Evolutionary conservation across 2,329 filamentous ascomycete genomes (phyloP).

Genomic region (Aureobasidium sp.): DNA sequence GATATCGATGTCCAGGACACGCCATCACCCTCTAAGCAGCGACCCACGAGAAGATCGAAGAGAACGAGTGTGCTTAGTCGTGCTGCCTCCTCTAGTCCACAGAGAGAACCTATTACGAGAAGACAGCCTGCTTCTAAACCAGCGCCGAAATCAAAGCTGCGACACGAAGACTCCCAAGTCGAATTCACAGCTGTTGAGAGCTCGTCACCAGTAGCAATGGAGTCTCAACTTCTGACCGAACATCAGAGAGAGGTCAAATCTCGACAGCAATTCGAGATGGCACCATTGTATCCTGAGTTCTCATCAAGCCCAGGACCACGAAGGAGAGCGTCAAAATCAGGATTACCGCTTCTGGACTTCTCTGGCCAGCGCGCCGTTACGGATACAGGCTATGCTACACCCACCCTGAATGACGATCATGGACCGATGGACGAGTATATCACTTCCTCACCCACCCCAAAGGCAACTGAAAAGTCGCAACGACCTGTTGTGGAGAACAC

Average conservation of each 20-base stretch:
- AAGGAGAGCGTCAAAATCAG: conserved; percentile 20
- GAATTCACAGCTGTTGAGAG: conserved; percentile 64
- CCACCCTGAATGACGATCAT: conserved; percentile 31
- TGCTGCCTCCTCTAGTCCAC: conserved; percentile 14
- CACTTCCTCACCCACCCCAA: conserved; percentile 46
- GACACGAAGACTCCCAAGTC: conserved; percentile 77
- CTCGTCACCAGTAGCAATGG: conserved; percentile 43
- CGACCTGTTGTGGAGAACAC: background rate
- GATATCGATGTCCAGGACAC: conserved; percentile 16
- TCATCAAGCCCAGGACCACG: conserved; percentile 43
- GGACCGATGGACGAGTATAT: conserved; percentile 38
- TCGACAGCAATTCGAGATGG: conserved; percentile 56
- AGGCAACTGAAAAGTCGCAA: conserved; percentile 23
- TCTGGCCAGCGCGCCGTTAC: conserved; percentile 19
- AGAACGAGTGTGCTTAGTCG: conserved; percentile 16
- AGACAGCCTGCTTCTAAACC: background rate
- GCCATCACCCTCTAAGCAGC: background rate
- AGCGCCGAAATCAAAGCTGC: conserved; percentile 40
- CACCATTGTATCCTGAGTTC: conserved; percentile 60
- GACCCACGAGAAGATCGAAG: conserved; percentile 4
- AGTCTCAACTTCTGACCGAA: conserved; percentile 70
- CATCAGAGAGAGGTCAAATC: conserved; percentile 70
- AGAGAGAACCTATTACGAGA: background rate
- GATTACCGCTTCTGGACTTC: conserved; percentile 24
- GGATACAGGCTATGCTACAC: conserved; percentile 32